Evolutionary conservation across 2,329 filamentous ascomycete genomes (phyloP).

Genomic region (Lasiodiplodia hormozganensis): DNA sequence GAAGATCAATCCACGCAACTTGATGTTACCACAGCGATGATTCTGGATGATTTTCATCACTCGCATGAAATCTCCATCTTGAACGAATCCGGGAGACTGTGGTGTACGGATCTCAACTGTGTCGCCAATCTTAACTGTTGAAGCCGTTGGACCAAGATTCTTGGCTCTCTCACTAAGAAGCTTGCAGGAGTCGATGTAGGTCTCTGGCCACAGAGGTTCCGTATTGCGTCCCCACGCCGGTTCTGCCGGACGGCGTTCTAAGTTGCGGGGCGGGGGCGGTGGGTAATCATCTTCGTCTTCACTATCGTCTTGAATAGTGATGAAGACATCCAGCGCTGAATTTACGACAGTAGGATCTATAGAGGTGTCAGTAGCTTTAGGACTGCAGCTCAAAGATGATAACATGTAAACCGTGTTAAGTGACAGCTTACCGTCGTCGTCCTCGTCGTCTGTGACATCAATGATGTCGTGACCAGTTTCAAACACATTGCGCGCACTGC

Average conservation of each 20-base stretch:
- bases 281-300: too few species aligned
- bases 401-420: too few species aligned
- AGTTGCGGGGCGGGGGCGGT: too few species aligned
- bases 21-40: background rate
- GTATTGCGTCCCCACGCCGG: background rate
- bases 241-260: background rate
- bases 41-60: constrained; percentile 3
- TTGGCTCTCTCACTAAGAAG: background rate
- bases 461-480: background rate
- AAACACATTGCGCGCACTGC: too few species aligned
- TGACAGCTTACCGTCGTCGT: background rate
- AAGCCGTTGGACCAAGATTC: background rate
- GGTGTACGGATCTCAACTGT: background rate
- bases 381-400: too few species aligned
- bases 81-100: background rate
- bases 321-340: too few species aligned
- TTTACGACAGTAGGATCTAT: too few species aligned
- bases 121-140: background rate
- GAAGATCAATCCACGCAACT: background rate
- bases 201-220: background rate
- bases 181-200: background rate
- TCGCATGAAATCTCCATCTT: background rate
- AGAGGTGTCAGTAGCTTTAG: too few species aligned
- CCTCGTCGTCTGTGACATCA: background rate
- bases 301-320: too few species aligned